Base-by-base conservation (phyloP, 1,284 basidiomycete genomes). In the Ustilago bromivora region DNA sequence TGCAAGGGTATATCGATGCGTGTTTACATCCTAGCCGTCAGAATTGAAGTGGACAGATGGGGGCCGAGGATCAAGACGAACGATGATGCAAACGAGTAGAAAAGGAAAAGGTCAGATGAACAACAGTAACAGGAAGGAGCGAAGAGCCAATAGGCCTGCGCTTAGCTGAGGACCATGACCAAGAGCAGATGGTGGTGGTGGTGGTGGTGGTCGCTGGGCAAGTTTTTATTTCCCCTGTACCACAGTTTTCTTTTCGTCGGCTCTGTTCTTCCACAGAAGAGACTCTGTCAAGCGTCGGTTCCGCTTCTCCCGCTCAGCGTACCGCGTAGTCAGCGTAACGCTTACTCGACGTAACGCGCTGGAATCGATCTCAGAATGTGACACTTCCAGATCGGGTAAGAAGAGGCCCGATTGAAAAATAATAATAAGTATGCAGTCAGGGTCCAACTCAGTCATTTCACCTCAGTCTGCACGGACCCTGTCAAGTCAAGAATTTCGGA, bases 61-160 rank as follows among this genome's bases (percentile, higher is more conserved):
- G 56, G 32, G 57, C 41, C 12, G 13, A n/a, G 57, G 19, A 31
- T 49, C 11, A 55, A 54, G 38, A 47, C 36, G 32, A 31, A 9
- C 12, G 15, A 28, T 7, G 43, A 51, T 7, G 46, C 3, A 52
- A 49, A 60, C 51, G 46, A 54, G 32, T 38, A 34, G 51, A 31
- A 62, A 61, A 17, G 28, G 47, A 46, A n/a, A 60, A 32, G 53
- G 56, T 61, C 71, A 68, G 61, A 65, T 57, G 63, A 54, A 61
- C 54, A 62, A 59, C 35, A 38, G 52, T 19, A 61, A 35, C 15
- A 38, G 23, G 13, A 52, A 52, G 34, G 19, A 13, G 23, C 7
- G 36, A 47, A 36, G 11, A 51, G 53, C 53, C 53, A 31, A 34
- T 12, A 13, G 43, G 57, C 58, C 56, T 32, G 34, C 3, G 71